phyloP scores from a whole-genome alignment of 306 rosid genomes.

The Vachellia collinsii region DNA sequence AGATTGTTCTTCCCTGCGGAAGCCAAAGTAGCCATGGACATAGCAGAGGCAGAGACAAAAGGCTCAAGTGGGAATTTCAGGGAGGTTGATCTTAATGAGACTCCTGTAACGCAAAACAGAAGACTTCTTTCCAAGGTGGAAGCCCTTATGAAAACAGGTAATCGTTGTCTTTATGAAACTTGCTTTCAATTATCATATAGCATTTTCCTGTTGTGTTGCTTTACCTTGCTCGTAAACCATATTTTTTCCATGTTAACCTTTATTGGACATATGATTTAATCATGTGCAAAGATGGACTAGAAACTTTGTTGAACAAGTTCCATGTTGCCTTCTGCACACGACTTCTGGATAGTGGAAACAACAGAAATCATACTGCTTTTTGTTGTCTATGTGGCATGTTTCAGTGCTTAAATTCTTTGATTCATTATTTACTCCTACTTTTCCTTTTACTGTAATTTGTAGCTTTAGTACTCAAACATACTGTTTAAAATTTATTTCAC shows the following conservation, averaged over 20 bases:
- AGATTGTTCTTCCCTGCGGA: slow-evolving; percentile 76
- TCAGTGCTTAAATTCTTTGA: neutral
- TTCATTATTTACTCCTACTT: neutral
- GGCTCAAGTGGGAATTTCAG: slow-evolving; percentile 68
- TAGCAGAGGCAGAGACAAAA: slow-evolving; percentile 70
- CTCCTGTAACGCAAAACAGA: slow-evolving; percentile 63
- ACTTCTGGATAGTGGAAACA: neutral
- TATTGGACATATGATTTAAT: neutral
- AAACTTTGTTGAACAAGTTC: neutral
- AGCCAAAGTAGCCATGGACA: slow-evolving; percentile 86
- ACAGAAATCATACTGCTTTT: neutral
- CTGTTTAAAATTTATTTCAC: neutral
- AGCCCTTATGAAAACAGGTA: slow-evolving; percentile 87
- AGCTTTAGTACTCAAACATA: neutral
- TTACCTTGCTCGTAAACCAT: neutral
- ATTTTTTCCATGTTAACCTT: neutral
- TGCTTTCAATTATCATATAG: neutral
- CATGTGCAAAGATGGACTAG: neutral
- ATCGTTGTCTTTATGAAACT: neutral
- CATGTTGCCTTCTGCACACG: neutral
- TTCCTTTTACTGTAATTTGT: neutral
- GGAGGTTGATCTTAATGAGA: slow-evolving; percentile 88
- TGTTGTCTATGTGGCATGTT: neutral
- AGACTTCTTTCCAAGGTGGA: slow-evolving; percentile 69
- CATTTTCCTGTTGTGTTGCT: neutral